These are phyloP conservation scores for Plasmodium berghei DNA, from an alignment of 169 alveolate genomes.

Conservation along the genomic window DNA sequence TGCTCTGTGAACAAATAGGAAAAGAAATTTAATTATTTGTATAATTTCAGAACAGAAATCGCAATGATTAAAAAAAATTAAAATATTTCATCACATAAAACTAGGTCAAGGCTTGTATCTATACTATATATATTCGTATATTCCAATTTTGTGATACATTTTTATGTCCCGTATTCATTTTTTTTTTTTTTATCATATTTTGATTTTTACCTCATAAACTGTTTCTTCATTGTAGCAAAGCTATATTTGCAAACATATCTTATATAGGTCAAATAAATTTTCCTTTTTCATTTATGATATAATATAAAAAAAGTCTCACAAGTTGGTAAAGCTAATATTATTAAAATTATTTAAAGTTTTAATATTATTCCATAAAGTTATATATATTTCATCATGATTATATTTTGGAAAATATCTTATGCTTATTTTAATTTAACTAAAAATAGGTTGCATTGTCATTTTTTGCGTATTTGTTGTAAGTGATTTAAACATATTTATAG, in stretches of 20 bases:
- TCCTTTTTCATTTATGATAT: slow-evolving; percentile 3
- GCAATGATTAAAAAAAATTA: background rate
- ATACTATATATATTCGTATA: background rate
- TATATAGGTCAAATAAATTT: background rate
- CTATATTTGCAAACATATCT: too few relatives aligned
- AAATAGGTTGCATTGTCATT: too few relatives aligned
- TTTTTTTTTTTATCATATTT: background rate
- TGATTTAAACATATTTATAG: too few relatives aligned
- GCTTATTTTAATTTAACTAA: too few relatives aligned
- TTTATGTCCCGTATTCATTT: background rate
- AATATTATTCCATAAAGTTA: background rate
- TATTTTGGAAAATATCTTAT: too few relatives aligned
- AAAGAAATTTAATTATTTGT: slow-evolving; percentile 1
- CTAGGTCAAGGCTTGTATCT: background rate
- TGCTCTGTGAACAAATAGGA: background rate
- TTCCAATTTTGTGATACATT: too few relatives aligned
- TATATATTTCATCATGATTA: background rate
- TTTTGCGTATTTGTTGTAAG: too few relatives aligned
- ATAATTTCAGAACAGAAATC: too few relatives aligned
- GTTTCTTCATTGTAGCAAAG: background rate
- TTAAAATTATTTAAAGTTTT: background rate
- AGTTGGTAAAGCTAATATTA: background rate
- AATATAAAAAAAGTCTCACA: background rate
- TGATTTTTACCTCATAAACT: background rate
- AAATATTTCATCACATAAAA: background rate